phyloP scores from a whole-genome alignment of 2,329 filamentous ascomycete species.

The Anisogramma anomala region DNA sequence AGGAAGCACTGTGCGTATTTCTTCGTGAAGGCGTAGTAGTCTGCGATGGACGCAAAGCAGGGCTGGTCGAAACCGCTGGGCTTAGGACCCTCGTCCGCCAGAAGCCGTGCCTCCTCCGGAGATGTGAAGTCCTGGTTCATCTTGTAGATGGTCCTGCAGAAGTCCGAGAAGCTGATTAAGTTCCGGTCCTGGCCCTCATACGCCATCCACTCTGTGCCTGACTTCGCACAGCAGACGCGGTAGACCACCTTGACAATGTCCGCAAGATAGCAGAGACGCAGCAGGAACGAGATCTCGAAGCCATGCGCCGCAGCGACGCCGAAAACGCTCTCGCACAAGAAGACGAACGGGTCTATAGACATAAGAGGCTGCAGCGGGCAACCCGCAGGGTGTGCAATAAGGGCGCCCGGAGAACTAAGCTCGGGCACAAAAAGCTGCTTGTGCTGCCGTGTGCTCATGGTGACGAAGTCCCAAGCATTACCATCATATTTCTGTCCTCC shows the following conservation, averaged over 20 bases:
- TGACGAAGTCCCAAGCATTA: conserved; percentile 52
- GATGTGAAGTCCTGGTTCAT: conserved; percentile 31
- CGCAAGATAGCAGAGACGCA: conserved; percentile 78
- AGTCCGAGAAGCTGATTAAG: conserved; percentile 43
- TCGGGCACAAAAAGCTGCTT: conserved; percentile 56
- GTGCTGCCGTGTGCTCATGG: conserved; percentile 60
- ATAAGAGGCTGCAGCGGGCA: conserved; percentile 41
- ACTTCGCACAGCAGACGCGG: conserved; percentile 44
- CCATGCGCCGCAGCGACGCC: conserved; percentile 55
- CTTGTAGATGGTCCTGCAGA: conserved; percentile 38
- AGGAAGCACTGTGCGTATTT: conserved; percentile 87
- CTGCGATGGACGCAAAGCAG: conserved; percentile 39
- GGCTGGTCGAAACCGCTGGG: conserved; percentile 41
- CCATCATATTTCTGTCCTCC: conserved; percentile 53
- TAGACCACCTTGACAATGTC: conserved; percentile 77
- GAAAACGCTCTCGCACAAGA: conserved; percentile 68
- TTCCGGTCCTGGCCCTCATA: conserved; percentile 26
- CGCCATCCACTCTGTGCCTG: conserved; percentile 27
- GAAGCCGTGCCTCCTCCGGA: conserved; percentile 12
- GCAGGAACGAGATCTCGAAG: conserved; percentile 65
- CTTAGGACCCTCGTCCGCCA: conserved; percentile 24
- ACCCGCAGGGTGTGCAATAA: background rate
- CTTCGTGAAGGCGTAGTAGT: conserved; percentile 50
- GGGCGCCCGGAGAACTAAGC: background rate
- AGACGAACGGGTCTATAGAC: conserved; percentile 61